Evolutionary conservation across 2,329 filamentous ascomycete species (phyloP).

Genomic region (Thielaviopsis ethacetica): DNA sequence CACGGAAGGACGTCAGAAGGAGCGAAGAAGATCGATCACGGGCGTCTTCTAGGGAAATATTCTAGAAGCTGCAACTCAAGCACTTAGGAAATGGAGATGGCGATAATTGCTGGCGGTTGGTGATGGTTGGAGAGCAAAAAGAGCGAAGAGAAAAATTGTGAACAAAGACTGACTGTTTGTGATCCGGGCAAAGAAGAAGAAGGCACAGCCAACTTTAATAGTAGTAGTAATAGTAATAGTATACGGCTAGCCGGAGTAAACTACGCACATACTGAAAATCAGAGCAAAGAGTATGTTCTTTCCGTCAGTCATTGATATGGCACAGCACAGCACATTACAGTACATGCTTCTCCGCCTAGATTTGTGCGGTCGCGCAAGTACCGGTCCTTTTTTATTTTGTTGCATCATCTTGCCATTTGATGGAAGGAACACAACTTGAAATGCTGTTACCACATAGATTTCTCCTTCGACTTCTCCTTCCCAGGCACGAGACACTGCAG

Average conservation of each 20-base stretch:
- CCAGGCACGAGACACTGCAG: background rate
- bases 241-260: background rate
- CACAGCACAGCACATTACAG: background rate
- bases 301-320: background rate
- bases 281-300: too few relatives aligned
- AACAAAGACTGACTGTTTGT: conserved; percentile 6
- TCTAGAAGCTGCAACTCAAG: background rate
- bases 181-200: conserved; percentile 8
- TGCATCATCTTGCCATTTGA: conserved; percentile 1
- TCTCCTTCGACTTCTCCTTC: background rate
- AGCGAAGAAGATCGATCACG: background rate
- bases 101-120: background rate
- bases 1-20: background rate
- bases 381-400: background rate
- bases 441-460: conserved; percentile 3
- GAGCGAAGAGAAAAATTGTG: background rate
- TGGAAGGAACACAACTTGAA: conserved; percentile 2
- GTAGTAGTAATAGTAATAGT: too few relatives aligned
- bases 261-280: background rate
- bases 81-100: background rate
- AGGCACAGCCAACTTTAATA: background rate
- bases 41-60: background rate
- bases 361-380: background rate
- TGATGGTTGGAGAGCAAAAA: background rate
- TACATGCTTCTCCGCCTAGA: background rate